A percentile compares a stretch with the other conserved stretches of the same genome.
Evolutionary conservation across 2,329 filamentous ascomycete genomes (phyloP).

Genomic region (Aquanectria penicillioides): DNA sequence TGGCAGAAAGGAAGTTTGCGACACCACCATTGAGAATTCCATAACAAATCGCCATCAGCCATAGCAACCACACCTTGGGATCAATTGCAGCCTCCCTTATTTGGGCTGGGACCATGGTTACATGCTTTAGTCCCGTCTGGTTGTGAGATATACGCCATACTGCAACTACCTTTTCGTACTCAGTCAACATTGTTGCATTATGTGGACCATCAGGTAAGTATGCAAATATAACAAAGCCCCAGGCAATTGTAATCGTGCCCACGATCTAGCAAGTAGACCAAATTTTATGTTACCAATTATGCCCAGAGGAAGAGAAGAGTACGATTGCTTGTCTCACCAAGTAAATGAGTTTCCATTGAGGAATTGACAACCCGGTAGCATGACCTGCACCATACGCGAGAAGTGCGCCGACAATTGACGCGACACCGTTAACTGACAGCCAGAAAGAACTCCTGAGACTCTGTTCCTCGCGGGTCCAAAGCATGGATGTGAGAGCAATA

Average conservation of each 20-base stretch:
- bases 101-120: background rate
- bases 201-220: background rate
- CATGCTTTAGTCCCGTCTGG: background rate
- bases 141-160: conserved; percentile 3
- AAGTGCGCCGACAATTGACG: background rate
- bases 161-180: background rate
- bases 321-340: background rate
- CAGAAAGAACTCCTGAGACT: background rate
- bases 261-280: background rate
- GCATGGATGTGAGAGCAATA: background rate
- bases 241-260: background rate
- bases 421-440: background rate
- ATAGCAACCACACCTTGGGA: background rate
- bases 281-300: background rate
- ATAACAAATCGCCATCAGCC: background rate
- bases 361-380: background rate
- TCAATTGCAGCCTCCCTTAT: background rate
- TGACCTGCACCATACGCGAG: background rate
- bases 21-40: background rate
- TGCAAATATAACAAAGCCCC: background rate
- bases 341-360: background rate
- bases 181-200: conserved; percentile 1
- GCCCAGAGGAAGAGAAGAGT: background rate
- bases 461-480: background rate
- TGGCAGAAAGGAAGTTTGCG: background rate